Evolutionary conservation across 257 asterid species (phyloP).

Genomic region (Ballota nigra): DNA sequence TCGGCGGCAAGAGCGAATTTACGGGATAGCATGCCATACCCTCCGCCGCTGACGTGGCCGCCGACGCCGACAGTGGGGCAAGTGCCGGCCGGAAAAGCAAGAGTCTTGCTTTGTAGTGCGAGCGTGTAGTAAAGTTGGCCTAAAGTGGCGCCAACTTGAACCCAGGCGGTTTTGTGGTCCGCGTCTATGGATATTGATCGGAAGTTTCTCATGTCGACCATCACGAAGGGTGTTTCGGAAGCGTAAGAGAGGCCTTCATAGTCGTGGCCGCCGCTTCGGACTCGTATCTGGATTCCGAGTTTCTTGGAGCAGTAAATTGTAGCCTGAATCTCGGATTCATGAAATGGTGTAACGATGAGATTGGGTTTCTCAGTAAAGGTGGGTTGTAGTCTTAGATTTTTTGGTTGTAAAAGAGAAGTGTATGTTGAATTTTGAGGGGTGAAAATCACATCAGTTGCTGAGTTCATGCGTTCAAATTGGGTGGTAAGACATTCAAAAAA

Average conservation of each 20-base stretch:
- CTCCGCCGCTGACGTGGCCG: conserved; percentile 42
- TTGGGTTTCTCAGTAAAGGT: conserved; percentile 13
- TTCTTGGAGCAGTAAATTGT: conserved; percentile 31
- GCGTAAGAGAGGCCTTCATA: conserved; percentile 36
- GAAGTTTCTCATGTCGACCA: conserved; percentile 35
- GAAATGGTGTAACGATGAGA: conserved; percentile 26
- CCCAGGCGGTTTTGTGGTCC: conserved; percentile 28
- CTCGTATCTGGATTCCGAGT: conserved; percentile 17
- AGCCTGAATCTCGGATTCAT: conserved; percentile 29
- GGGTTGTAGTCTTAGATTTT: conserved; percentile 14
- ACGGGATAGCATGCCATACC: conserved; percentile 37
- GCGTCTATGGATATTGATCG: conserved; percentile 7
- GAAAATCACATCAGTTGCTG: conserved; percentile 16
- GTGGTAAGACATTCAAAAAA: conserved; percentile 20
- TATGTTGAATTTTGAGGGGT: conserved; percentile 29
- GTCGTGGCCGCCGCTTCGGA: conserved; percentile 43
- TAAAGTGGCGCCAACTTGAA: conserved; percentile 26
- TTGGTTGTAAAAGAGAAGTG: conserved; percentile 16
- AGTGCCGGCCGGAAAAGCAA: conserved; percentile 27
- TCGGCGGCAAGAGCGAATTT: conserved; percentile 29
- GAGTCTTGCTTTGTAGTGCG: conserved; percentile 27
- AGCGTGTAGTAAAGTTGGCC: conserved; percentile 32
- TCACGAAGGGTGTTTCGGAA: conserved; percentile 25
- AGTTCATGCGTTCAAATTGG: conserved; percentile 16
- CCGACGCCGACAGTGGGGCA: conserved; percentile 38